These are phyloP conservation scores for Aspergillus heteromorphus DNA, from an alignment of 495 filamentous ascomycete species.

Conservation along the genomic window DNA sequence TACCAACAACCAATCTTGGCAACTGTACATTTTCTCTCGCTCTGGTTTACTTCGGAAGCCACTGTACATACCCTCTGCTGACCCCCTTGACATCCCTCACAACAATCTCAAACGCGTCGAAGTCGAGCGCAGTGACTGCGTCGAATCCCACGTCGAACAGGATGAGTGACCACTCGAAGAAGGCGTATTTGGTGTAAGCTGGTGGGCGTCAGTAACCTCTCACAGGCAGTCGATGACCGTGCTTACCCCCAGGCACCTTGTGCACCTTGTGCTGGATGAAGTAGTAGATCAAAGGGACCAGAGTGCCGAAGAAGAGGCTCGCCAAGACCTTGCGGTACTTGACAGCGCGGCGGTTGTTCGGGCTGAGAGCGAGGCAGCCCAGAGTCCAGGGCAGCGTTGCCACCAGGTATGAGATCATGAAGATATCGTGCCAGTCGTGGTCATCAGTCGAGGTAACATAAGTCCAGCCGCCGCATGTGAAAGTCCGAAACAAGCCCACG, in stretches of 20 bases:
- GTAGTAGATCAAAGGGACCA: conserved; percentile 89
- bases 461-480: conserved; percentile 98
- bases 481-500: conserved; percentile 77
- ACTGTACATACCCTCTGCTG: conserved; percentile 98
- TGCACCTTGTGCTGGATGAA: conserved; percentile 99
- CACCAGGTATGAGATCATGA: conserved; percentile 98
- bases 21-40: conserved; percentile 48
- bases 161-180: conserved; percentile 96
- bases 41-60: conserved; percentile 80
- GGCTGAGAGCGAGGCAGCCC: conserved; percentile 85
- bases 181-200: conserved; percentile 98
- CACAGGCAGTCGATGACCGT: conserved; percentile 1
- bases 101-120: conserved; percentile 81
- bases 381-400: conserved; percentile 93
- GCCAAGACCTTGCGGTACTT: conserved; percentile 87
- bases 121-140: conserved; percentile 93
- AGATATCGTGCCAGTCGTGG: conserved; percentile 97
- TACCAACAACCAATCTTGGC: conserved; percentile 29
- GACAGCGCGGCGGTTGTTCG: conserved; percentile 75
- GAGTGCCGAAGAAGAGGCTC: conserved; percentile 78
- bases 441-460: conserved; percentile 98
- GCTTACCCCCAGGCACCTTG: conserved; percentile 84
- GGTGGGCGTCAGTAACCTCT: conserved; percentile 12
- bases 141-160: conserved; percentile 95
- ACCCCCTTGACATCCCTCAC: conserved; percentile 83